These are phyloP conservation scores for Boeremia exigua DNA, from an alignment of 2,329 filamentous ascomycete genomes.

Conservation along the genomic window DNA sequence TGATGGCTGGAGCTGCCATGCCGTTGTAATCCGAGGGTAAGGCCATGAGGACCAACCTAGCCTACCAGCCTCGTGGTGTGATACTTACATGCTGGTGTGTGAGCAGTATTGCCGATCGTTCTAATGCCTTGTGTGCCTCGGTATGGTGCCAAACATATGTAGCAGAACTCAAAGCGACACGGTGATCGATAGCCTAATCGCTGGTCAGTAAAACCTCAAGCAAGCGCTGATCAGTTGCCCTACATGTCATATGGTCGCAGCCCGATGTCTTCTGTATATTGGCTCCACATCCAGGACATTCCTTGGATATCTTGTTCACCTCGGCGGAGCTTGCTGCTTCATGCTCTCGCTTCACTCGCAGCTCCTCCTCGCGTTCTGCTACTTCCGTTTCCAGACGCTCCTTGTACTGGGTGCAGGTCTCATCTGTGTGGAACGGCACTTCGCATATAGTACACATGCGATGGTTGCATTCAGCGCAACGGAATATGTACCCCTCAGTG, in stretches of 20 bases:
- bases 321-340: background rate
- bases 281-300: constrained; percentile 1
- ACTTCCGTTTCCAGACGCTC: background rate
- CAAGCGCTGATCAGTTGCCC: background rate
- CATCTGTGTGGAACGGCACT: constrained; percentile 11
- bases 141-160: background rate
- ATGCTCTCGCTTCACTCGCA: background rate
- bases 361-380: background rate
- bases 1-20: too few species aligned
- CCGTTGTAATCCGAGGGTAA: too few species aligned
- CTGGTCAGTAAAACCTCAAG: background rate
- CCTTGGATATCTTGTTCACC: background rate
- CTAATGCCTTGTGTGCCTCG: background rate
- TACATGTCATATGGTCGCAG: constrained; percentile 12
- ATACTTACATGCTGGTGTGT: background rate
- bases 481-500: background rate
- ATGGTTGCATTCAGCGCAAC: background rate
- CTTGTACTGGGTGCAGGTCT: constrained; percentile 5
- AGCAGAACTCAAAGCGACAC: background rate
- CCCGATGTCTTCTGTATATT: background rate
- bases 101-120: background rate
- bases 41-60: background rate
- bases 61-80: background rate
- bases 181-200: background rate
- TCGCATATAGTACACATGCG: constrained; percentile 9